Evolutionary conservation across 1,139 yeast species (phyloP), one percentile per base, ranked within the genome.

Genomic region (Hanseniaspora gamundiae): DNA sequence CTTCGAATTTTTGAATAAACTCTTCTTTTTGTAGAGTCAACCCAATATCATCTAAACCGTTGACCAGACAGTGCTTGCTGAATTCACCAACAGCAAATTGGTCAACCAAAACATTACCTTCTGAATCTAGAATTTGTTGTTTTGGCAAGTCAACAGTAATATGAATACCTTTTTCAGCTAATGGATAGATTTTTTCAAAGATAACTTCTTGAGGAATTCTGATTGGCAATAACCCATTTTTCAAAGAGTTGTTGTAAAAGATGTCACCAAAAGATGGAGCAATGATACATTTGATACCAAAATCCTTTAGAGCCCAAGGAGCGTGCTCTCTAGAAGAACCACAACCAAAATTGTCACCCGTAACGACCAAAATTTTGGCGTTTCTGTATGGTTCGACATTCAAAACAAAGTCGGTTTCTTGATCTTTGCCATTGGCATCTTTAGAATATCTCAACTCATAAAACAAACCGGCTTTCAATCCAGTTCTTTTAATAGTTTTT

Each of bases 271-370:
- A 91, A 1, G 96, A 86, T 48, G 97, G 97, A 4, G 98, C 97
- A 65, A 91, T 87, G 61, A 91, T 83, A 51, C 91, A 82, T 64
- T 84, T 80, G 64, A 91, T 87, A 62, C 98, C 98, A 58, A 91
- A 91, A 67, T 91, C 98, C 58, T 86, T 88, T 53, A 91, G 74
- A 3, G 98, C 98, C 98, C 98, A 91, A 47, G 98, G 97, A 21
- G 98, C 98, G 59, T 91, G 98, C 65, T 91, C 98, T 73, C 98
- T 85, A 5, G 96, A 87, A 38, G 97, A 88, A 57, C 98, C 98
- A 70, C 98, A 91, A 52, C 98, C 98, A 62, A 91, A 91, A 70
- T 91, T 91, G 62, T 85, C 94, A 62, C 98, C 98, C 42, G 94
- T 80, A 49, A 88, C 95, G 53, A 88, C 82, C 53, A 91, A 71